A percentile compares a stretch with the other conserved stretches of the same genome.
Conservation (phyloP, 2,329 filamentous ascomycete species). For the Alternaria arborescens region DNA sequence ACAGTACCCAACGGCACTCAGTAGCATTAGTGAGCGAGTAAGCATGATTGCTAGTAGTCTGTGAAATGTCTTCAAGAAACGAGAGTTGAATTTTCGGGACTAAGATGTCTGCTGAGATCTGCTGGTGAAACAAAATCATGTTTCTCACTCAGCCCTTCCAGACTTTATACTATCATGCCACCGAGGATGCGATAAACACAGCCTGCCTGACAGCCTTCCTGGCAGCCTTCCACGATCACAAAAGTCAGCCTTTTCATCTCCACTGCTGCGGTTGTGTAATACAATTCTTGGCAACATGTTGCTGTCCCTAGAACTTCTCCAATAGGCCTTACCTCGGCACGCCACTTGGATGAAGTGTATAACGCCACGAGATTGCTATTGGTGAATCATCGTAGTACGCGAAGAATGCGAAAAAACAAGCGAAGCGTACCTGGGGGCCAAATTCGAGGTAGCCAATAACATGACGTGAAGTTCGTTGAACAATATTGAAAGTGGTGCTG, state of each 20-base stretch:
- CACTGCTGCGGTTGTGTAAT: background rate
- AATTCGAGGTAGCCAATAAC: background rate
- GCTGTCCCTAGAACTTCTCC: background rate
- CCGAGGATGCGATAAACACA: background rate
- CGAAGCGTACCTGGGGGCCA: constrained; percentile 3
- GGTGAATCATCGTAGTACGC: background rate
- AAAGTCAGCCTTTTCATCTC: background rate
- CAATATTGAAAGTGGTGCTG: background rate
- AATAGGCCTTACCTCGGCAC: constrained; percentile 1
- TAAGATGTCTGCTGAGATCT: background rate
- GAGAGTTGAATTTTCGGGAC: background rate
- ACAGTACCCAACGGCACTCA: background rate
- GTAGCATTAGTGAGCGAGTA: background rate
- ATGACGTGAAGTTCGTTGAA: background rate
- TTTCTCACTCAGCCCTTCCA: background rate
- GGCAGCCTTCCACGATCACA: background rate
- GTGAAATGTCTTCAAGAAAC: background rate
- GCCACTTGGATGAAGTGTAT: background rate
- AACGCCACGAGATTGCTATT: background rate
- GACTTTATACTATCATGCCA: background rate
- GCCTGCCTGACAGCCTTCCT: background rate
- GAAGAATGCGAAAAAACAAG: constrained; percentile 3
- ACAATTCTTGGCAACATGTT: background rate
- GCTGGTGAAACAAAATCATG: background rate
- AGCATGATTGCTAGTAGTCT: background rate